Evolutionary conservation across 768 basidiomycete genomes (phyloP).

Genomic region (Phaffia tasmanica): DNA sequence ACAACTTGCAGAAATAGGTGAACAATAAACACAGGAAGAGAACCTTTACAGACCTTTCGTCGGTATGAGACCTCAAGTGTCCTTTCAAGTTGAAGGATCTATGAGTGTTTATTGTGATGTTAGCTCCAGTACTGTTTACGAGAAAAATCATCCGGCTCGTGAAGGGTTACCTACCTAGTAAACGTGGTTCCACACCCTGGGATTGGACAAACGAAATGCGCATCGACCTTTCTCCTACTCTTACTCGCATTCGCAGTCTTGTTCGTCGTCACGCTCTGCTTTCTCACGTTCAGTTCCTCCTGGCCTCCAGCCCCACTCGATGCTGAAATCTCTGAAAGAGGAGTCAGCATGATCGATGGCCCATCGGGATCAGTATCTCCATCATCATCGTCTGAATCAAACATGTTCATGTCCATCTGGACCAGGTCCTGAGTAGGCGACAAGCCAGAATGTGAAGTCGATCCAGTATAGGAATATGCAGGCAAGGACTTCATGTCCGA

Average conservation of each 20-base stretch:
- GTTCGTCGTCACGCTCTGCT: slow-evolving; percentile 80
- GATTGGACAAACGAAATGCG: slow-evolving; percentile 73
- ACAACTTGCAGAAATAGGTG: no score
- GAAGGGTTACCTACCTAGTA: slow-evolving; percentile 42
- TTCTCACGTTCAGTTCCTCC: slow-evolving; percentile 41
- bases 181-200: slow-evolving; percentile 83
- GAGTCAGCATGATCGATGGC: background rate
- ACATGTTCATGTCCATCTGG: slow-evolving; percentile 11
- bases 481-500: background rate
- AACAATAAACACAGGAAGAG: no score
- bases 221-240: slow-evolving; percentile 74
- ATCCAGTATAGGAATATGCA: background rate
- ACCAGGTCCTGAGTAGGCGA: slow-evolving; percentile 13
- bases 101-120: slow-evolving; percentile 39
- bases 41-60: slow-evolving; percentile 47
- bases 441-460: background rate
- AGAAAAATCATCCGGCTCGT: background rate
- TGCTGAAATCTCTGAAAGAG: background rate
- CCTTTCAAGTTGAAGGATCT: slow-evolving; percentile 73
- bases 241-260: slow-evolving; percentile 79
- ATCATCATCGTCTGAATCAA: slow-evolving; percentile 12
- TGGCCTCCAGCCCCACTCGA: slow-evolving; percentile 9
- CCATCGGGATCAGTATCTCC: slow-evolving; percentile 3
- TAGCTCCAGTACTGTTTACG: background rate
- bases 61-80: slow-evolving; percentile 88